Evolutionary conservation across 2,329 filamentous ascomycete genomes (phyloP).

Genomic region (Raffaelea deltoideospora): DNA sequence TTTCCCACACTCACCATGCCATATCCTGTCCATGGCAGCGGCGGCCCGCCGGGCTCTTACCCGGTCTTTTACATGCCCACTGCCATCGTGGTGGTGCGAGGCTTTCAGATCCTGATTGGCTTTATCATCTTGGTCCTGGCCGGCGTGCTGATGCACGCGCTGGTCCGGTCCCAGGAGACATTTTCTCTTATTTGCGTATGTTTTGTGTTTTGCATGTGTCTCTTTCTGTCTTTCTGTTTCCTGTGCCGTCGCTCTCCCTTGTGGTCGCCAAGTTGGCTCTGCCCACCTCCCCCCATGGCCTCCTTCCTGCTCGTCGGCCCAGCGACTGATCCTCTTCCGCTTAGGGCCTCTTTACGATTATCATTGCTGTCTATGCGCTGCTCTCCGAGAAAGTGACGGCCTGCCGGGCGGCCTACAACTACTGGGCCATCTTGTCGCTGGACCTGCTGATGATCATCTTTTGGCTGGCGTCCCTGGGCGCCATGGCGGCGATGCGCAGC

Average conservation of each 20-base stretch:
- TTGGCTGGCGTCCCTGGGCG: slow-evolving; percentile 18
- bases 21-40: slow-evolving; percentile 3
- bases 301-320: too few relatives aligned
- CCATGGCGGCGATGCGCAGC: slow-evolving; percentile 14
- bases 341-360: slow-evolving; percentile 15
- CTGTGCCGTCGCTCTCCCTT: too few relatives aligned
- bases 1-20: background rate
- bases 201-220: background rate
- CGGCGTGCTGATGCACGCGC: slow-evolving; percentile 16
- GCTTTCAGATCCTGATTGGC: slow-evolving; percentile 14
- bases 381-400: slow-evolving; percentile 14
- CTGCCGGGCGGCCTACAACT: slow-evolving; percentile 15
- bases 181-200: slow-evolving; percentile 17
- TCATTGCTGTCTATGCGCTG: slow-evolving; percentile 14
- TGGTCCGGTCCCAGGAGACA: slow-evolving; percentile 11
- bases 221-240: background rate
- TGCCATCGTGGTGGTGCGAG: slow-evolving; percentile 13
- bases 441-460: slow-evolving; percentile 17
- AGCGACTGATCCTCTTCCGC: background rate
- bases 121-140: slow-evolving; percentile 13
- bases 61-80: slow-evolving; percentile 14
- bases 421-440: slow-evolving; percentile 17
- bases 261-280: too few relatives aligned
- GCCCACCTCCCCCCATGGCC: too few relatives aligned
- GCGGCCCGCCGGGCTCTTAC: slow-evolving; percentile 6